Evolutionary conservation across 805 yeast species (phyloP), one percentile per base, ranked within the genome.

Genomic region (Metschnikowia borealis): DNA sequence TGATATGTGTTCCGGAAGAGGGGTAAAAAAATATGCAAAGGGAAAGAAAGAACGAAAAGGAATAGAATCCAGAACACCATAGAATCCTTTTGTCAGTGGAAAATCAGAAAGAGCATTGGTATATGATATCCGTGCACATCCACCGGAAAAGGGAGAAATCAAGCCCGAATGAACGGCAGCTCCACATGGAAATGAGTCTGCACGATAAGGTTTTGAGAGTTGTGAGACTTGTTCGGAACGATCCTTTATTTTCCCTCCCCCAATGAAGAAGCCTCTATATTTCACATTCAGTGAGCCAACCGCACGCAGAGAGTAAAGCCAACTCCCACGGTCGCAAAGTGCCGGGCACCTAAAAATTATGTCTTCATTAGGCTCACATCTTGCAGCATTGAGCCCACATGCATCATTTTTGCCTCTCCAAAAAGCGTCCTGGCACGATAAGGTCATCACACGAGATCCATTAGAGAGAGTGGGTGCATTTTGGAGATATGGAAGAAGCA

Each of bases 91-190:
- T 1, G 71, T 59, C 0, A 83, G 63, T 0, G 70, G 70, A 58
- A 87, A 90, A 0, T 57, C 50, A 2, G 64, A 34, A 48, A 66
- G 62, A 43, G 77, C 78, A 2, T 79, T 68, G 6, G 92, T 89
- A 64, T 81, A 84, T 1, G 81, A 68, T 15, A 87, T 56, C 46
- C 77, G 72, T 0, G 87, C 90, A 63, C 92, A 85, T 0, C 96
- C 97, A 2, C 98, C 98, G 51, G 70, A 71, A 26, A 75, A 61
- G 13, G 92, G 84, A 0, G 94, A 84, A 0, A 90, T 69, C 0
- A 84, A 65, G 1, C 97, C 97, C 2, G 91, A 83, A 66, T 91
- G 97, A 3, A 87, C 80, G 0, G 94, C 97, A 2, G 97, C 86
- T 0, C 90, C 92, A 64, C 98, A 91, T 0, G 92, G 84, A 59